Conservation (phyloP, 2,329 filamentous ascomycete genomes). For the Ceratocystiopsis sp. region DNA sequence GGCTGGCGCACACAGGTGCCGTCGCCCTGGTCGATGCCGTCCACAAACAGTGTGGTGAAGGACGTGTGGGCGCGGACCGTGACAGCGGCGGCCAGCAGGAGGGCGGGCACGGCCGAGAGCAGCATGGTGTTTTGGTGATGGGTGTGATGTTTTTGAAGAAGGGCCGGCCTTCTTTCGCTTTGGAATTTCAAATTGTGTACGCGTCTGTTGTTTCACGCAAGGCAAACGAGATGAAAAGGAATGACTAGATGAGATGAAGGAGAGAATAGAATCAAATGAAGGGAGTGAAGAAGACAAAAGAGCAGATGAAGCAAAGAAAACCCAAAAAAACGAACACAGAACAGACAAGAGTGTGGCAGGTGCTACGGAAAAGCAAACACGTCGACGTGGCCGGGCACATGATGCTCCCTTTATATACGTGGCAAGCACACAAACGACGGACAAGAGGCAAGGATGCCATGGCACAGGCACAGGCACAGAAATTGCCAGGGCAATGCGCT, state of each 20-base stretch:
- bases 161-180: too few species aligned
- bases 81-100: conserved; percentile 18
- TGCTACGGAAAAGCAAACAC: too few species aligned
- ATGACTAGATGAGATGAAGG: background rate
- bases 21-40: conserved; percentile 48
- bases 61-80: conserved; percentile 38
- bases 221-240: background rate
- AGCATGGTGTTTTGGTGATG: conserved; percentile 11
- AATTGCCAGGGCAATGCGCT: too few species aligned
- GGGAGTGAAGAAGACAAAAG: background rate
- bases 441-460: too few species aligned
- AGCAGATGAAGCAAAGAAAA: background rate
- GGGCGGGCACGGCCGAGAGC: conserved; percentile 15
- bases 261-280: background rate
- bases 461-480: too few species aligned
- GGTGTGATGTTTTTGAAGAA: too few species aligned
- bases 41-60: conserved; percentile 46
- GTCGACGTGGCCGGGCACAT: too few species aligned
- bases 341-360: background rate
- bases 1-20: conserved; percentile 57
- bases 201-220: background rate
- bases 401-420: too few species aligned
- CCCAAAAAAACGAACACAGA: background rate
- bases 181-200: too few species aligned
- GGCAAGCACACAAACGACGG: too few species aligned